phyloP scores from a whole-genome alignment of 768 basidiomycete species.

The Dacryopinax primogenitus region DNA sequence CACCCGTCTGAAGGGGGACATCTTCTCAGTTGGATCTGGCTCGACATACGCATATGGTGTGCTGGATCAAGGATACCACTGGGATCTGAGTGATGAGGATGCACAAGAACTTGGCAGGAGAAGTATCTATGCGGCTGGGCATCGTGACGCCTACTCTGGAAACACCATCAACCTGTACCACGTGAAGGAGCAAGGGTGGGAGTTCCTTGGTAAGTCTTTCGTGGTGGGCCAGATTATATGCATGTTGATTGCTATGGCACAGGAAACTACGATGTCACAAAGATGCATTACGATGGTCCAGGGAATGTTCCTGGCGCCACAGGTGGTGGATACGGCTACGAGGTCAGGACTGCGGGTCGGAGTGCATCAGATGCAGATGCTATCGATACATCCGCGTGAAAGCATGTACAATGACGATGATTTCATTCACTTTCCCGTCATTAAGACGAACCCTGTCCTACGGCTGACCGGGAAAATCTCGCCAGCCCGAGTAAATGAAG shows the following conservation, averaged over 20 bases:
- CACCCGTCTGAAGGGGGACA: slow-evolving; percentile 82
- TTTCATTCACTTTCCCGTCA: neutral
- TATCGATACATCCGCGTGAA: slow-evolving; percentile 1
- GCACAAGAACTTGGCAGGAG: slow-evolving; percentile 87
- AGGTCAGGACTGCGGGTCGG: slow-evolving; percentile 36
- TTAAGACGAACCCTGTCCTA: neutral
- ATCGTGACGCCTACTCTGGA: slow-evolving; percentile 91
- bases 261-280: slow-evolving; percentile 88
- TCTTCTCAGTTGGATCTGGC: slow-evolving; percentile 98
- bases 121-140: slow-evolving; percentile 93
- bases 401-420: neutral
- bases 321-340: slow-evolving; percentile 68
- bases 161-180: slow-evolving; percentile 95
- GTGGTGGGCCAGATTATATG: neutral
- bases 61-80: slow-evolving; percentile 85
- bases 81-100: slow-evolving; percentile 85
- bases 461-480: neutral
- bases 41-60: slow-evolving; percentile 99
- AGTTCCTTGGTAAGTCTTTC: slow-evolving; percentile 64
- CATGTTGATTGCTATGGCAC: neutral
- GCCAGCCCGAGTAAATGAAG: slow-evolving; percentile 7
- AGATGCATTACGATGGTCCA: slow-evolving; percentile 83
- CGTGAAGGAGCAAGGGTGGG: slow-evolving; percentile 89
- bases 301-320: slow-evolving; percentile 51
- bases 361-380: slow-evolving; percentile 5